Evolutionary conservation across 768 basidiomycete genomes (phyloP), one percentile per base, ranked within the genome.

Genomic region (Lentinula boryana): DNA sequence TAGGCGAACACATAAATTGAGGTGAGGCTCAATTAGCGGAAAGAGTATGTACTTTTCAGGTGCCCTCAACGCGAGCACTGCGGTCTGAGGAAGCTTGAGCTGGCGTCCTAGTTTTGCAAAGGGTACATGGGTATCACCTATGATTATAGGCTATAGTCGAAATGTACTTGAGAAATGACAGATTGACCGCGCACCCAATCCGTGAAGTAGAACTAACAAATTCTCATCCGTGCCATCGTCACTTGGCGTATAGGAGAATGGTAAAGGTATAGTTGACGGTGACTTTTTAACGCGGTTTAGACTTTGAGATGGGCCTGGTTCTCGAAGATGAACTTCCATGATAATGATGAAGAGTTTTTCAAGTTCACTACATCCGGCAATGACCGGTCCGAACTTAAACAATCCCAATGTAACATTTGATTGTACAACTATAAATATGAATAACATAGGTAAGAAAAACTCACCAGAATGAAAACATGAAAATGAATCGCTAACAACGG

Each of bases 11-110:
- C n/a, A 54, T 4, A 31, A 8, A 49, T 23, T 5, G 5, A 38
- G 5, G 40, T 15, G 13, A 13, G 43, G 15, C 18, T 46, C 21
- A 48, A 27, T 27, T 13, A n/a, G 55, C 2, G 38, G 27, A 23
- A 9, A 5, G 35, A 56, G 35, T 23, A 13, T 82, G 64, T 72
- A 91, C 88, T 83, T 84, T 66, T 88, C 83, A 16, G 93, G 88
- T 2, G 88, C 94, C 52, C 89, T 84, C 9, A 96, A 69, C 1
- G 91, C 82, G n/a, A 96, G 82, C 1, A 84, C 78, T 2, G 93
- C 92, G 0, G 95, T 96, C 70, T 95, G 93, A 0, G 94, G 95
- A n/a, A 97, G 82, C 64, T 84, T 89, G 51, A 97, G 72, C 9
- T 83, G 81, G 21, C 76, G 78, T 9, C 86, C 93, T 5, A 97